These are phyloP conservation scores for Fusarium zealandicum DNA, from an alignment of 2,329 filamentous ascomycete genomes.

Conservation along the genomic window DNA sequence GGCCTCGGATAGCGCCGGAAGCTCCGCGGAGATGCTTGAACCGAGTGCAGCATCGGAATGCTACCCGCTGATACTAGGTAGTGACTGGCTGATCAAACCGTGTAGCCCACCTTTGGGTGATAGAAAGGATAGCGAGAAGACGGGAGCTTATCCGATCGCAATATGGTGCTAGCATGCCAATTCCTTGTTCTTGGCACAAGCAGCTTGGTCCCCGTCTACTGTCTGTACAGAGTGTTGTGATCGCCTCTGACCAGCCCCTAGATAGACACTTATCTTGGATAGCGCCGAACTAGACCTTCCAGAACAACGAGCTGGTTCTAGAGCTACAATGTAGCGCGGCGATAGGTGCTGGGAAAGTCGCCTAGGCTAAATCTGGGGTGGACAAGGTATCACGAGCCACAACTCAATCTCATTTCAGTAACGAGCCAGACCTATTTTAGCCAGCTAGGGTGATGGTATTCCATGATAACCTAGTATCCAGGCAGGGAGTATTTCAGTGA, in stretches of 20 bases:
- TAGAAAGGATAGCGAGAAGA: background rate
- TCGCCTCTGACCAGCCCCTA: too few relatives aligned
- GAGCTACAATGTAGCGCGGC: constrained; percentile 6
- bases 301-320: constrained; percentile 28
- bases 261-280: constrained; percentile 1
- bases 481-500: too few relatives aligned
- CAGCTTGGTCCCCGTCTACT: too few relatives aligned
- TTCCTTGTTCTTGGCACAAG: background rate
- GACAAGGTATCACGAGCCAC: background rate
- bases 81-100: background rate
- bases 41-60: constrained; percentile 22
- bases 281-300: constrained; percentile 24
- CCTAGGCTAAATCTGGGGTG: background rate
- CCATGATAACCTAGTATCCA: background rate
- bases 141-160: constrained; percentile 9
- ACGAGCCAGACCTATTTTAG: background rate
- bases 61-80: constrained; percentile 14
- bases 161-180: background rate
- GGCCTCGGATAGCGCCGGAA: constrained; percentile 1
- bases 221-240: too few relatives aligned
- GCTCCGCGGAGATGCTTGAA: constrained; percentile 32
- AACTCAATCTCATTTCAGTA: background rate
- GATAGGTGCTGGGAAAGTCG: background rate
- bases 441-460: background rate
- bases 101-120: background rate